Percentiles rank a stretch among this genome's conserved stretches.
phyloP scores from a whole-genome alignment of 768 basidiomycete genomes.

The Lactarius quietus region DNA sequence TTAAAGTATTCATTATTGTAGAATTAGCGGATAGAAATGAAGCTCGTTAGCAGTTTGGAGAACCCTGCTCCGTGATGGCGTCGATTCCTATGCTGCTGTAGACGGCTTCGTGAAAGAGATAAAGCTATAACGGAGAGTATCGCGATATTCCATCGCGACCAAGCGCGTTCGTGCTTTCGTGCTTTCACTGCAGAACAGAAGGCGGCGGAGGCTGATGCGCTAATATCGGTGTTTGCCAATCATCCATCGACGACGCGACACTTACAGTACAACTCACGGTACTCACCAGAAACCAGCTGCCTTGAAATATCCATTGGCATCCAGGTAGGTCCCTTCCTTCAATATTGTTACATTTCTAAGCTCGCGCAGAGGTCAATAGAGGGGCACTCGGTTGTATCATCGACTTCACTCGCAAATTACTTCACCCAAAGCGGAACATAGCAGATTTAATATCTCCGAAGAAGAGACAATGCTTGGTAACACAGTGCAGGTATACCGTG shows the following conservation, averaged over 20 bases:
- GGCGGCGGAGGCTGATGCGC: constrained; percentile 4
- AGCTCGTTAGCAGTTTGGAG: neutral
- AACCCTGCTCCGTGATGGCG: neutral
- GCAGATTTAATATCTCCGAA: too few species aligned
- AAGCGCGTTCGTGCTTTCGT: neutral
- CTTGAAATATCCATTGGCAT: constrained; percentile 98
- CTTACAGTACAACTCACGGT: too few species aligned
- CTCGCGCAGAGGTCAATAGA: constrained; percentile 79
- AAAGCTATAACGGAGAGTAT: constrained; percentile 60
- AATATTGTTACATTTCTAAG: neutral
- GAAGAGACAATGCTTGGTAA: too few species aligned
- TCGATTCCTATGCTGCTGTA: neutral
- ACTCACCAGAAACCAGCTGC: constrained; percentile 42
- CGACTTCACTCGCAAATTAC: neutral
- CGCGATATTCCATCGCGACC: constrained; percentile 79
- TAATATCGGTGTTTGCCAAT: neutral
- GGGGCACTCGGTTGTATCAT: constrained; percentile 55
- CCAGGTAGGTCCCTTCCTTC: constrained; percentile 44
- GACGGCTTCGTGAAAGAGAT: constrained; percentile 38
- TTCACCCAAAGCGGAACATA: too few species aligned
- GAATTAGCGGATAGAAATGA: neutral
- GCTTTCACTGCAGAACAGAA: neutral
- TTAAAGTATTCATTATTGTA: constrained; percentile 20
- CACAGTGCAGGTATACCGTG: too few species aligned
- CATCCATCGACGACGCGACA: constrained; percentile 4